A percentile compares a stretch with the other conserved stretches of the same genome.
These are phyloP conservation scores for Suillus cothurnatus DNA, from an alignment of 768 basidiomycete genomes.

Conservation along the genomic window DNA sequence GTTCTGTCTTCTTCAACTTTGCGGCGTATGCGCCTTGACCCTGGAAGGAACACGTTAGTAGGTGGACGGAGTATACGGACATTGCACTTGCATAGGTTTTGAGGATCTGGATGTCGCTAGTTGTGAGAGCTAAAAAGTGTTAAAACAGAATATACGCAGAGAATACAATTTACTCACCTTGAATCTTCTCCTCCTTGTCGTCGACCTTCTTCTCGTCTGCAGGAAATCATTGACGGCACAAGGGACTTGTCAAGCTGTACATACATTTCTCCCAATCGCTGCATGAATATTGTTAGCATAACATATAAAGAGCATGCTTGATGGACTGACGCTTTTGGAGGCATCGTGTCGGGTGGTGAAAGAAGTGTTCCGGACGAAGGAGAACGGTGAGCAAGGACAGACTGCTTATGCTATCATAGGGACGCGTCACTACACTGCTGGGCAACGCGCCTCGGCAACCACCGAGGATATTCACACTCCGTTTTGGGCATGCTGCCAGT, in stretches of 20 bases:
- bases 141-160: conserved; percentile 5
- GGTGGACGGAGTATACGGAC: not conserved
- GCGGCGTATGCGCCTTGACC: conserved; percentile 97
- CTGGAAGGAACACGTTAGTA: conserved; percentile 41
- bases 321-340: conserved; percentile 89
- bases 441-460: conserved; percentile 28
- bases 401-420: conserved; percentile 23
- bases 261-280: conserved; percentile 99
- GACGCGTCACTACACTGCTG: conserved; percentile 39
- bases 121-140: conserved; percentile 75
- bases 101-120: conserved; percentile 97
- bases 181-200: conserved; percentile 91
- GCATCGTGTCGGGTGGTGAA: conserved; percentile 53
- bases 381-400: conserved; percentile 21
- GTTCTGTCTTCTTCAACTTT: conserved; percentile 84
- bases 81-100: conserved; percentile 84
- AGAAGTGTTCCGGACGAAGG: conserved; percentile 23
- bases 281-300: conserved; percentile 18
- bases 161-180: conserved; percentile 51
- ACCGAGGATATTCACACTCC: conserved; percentile 30
- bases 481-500: conserved; percentile 25
- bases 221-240: conserved; percentile 9
- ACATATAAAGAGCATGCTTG: not conserved
- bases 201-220: conserved; percentile 85
- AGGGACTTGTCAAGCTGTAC: conserved; percentile 22